Base-by-base conservation (phyloP, 2,329 filamentous ascomycete genomes). In the Mariannaea elegans region DNA sequence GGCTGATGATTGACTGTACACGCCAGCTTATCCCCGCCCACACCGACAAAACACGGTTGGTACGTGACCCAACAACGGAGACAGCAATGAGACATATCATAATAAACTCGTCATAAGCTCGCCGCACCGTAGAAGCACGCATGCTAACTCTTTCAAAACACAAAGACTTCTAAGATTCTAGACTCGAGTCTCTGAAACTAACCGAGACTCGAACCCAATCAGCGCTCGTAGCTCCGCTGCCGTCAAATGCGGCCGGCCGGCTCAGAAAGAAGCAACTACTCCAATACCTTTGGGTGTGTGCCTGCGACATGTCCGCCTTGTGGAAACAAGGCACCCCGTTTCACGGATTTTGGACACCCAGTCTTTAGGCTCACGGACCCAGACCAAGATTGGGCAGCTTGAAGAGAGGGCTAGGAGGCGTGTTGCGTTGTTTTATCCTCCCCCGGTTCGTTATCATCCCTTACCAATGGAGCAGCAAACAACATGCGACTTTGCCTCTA, bases 31-130 rank as follows among this genome's bases (percentile, higher is more conserved):
- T 36, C 27, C 10, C 45, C 31, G 32, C 50, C 31, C 38, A 48
- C 56, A 23, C 38, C 31, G 31, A 42, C 44, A 19, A 24, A 23
- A 27, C 5, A 31, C 29, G 41, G 19, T 16, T 48, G 34, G 49
- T 48, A 49, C 44, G 44, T 53, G 50, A 38, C 38, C 39, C 48
- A 27, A 50, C 39, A 29, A 21, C 14, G 29, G 24, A 50, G 24
- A n/a, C 41, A 9, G 44, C 23, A 29, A 54, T 59, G 56, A 59
- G 53, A 54, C 50, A 21, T 27, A 19, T 27, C 32, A 42, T 31
- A 42, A 36, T 45, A 44, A 47, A 39, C 21, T 42, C 18, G 31
- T 16, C 18, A 44, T 32, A 27, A 38, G 44, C 44, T 42, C 24
- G 45, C 36, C 49, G 42, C 36, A 34, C 44, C 12, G 21, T 44